These are phyloP conservation scores for Furcasterigmium furcatum DNA, from an alignment of 2,329 filamentous ascomycete species.

Conservation along the genomic window DNA sequence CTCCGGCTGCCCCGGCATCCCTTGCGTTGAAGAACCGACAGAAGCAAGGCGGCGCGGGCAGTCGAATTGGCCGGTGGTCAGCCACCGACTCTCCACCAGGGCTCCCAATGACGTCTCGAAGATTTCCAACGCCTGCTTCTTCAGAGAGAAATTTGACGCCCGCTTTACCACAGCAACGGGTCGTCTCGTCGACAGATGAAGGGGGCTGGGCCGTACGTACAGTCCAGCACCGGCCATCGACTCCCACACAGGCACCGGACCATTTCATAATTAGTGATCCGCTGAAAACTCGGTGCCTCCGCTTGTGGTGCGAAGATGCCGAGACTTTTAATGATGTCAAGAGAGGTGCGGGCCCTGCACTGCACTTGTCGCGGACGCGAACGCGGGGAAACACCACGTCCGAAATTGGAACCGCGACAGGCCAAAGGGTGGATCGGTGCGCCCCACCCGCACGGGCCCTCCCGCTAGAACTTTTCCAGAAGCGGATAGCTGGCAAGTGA, in stretches of 20 bases:
- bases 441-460: background rate
- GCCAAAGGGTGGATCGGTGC: background rate
- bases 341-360: background rate
- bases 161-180: no score
- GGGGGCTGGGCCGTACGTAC: no score
- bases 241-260: no score
- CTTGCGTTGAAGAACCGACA: background rate
- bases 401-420: background rate
- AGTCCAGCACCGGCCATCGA: no score
- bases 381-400: background rate
- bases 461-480: conserved; percentile 1
- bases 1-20: background rate
- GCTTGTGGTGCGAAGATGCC: background rate
- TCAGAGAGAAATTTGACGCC: no score
- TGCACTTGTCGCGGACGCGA: background rate
- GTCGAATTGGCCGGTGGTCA: background rate
- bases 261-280: background rate
- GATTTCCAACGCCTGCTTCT: background rate
- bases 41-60: background rate
- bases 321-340: background rate
- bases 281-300: background rate
- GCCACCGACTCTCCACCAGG: no score
- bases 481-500: background rate
- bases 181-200: no score
- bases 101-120: background rate